A percentile compares a stretch with the other conserved stretches of the same genome.
Evolutionary conservation across 1,284 basidiomycete species (phyloP).

Genomic region (Cutaneotrichosporon spelunceum): DNA sequence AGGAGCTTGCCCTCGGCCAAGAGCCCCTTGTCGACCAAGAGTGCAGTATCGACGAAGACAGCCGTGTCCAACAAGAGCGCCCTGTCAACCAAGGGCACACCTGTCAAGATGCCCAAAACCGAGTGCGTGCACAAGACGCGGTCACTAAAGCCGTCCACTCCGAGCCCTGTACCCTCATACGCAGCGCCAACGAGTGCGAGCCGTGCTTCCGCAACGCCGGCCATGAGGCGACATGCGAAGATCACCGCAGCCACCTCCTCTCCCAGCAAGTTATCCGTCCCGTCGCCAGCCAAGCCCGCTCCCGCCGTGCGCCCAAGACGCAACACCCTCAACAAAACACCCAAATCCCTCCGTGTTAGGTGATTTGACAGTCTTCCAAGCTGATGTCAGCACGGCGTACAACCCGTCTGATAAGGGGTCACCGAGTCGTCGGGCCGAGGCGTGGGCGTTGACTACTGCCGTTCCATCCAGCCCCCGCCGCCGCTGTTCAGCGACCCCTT

Average conservation of each 20-base stretch:
- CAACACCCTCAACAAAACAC: background rate
- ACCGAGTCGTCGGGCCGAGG: background rate
- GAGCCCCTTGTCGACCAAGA: background rate
- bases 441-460: background rate
- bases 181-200: background rate
- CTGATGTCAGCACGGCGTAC: background rate
- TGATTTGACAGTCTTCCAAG: background rate
- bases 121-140: background rate
- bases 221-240: background rate
- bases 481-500: background rate
- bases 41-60: background rate
- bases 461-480: background rate
- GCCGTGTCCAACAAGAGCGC: background rate
- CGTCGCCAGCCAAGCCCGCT: background rate
- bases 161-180: background rate
- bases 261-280: background rate
- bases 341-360: background rate
- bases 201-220: background rate
- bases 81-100: background rate
- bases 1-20: background rate
- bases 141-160: background rate
- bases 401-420: background rate
- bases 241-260: background rate
- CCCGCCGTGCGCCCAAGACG: background rate
- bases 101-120: background rate